Conservation (phyloP, 2,329 filamentous ascomycete genomes). For the Zymoseptoria passerinii region DNA sequence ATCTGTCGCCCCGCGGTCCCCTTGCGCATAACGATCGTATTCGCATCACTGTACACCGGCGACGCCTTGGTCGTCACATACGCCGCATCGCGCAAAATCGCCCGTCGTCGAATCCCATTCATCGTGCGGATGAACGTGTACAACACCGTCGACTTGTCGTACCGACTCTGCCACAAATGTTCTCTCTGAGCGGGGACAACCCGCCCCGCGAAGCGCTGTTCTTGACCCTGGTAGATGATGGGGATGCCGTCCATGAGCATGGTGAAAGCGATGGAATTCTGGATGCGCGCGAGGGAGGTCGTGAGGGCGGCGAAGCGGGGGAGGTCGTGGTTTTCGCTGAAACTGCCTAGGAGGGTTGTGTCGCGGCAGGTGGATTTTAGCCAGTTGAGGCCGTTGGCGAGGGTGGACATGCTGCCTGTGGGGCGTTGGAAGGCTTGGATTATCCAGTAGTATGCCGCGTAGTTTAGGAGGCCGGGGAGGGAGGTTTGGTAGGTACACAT, state of each 20-base stretch:
- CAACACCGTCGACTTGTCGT: constrained; percentile 32
- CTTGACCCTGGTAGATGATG: constrained; percentile 56
- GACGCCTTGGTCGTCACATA: constrained; percentile 35
- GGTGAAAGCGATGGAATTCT: constrained; percentile 52
- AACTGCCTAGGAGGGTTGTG: constrained; percentile 31
- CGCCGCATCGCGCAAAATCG: constrained; percentile 29
- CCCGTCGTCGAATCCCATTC: constrained; percentile 44
- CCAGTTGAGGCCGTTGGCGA: constrained; percentile 26
- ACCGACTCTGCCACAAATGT: constrained; percentile 31
- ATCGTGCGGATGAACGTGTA: constrained; percentile 34
- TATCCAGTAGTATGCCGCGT: constrained; percentile 33
- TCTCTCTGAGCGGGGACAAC: constrained; percentile 31
- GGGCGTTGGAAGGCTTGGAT: constrained; percentile 29
- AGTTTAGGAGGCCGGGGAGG: constrained; percentile 39
- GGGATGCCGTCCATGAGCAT: constrained; percentile 53
- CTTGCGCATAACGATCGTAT: constrained; percentile 39
- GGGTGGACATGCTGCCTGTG: constrained; percentile 28
- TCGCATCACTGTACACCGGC: constrained; percentile 31
- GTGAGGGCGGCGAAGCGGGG: constrained; percentile 38
- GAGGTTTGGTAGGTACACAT: constrained; percentile 36
- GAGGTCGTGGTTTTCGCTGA: constrained; percentile 32
- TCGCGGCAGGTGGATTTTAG: constrained; percentile 28
- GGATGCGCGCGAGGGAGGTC: constrained; percentile 46
- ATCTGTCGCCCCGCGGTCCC: constrained; percentile 31
- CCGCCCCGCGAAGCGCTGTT: constrained; percentile 45